Base-by-base conservation (phyloP, 129 eudicot genomes). In the Helianthus tuberosus region DNA sequence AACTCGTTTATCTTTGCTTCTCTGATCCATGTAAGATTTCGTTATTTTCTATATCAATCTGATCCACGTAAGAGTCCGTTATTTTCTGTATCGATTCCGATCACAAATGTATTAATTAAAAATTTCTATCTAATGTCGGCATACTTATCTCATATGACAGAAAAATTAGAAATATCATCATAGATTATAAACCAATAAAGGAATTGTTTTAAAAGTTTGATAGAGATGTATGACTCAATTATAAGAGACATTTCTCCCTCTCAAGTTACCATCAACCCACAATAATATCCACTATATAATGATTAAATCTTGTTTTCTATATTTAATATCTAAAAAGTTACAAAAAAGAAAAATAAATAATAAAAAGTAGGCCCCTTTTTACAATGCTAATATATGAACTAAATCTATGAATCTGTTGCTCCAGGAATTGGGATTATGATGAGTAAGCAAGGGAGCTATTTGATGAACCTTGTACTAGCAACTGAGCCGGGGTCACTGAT, bases 361-460 rank as follows among this genome's bases (percentile, higher is more conserved):
- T 0, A 29, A 57, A 29, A 66, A 27, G 47, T 44, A 62, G 39
- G 55, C 66, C 10, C 11, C 81, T 55, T 60, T 81, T 41, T 81
- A 81, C 84, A 75, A 60, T 53, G 80, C 84, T 81, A 81, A 69
- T 64, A 72, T 75, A 57, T 41, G 51, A 80, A 20, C 84, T 75
- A 69, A 62, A 8, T 49, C 84, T 81, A 81, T 7, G 44, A 25
- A 5, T 14, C 73, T 53, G 83, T 85, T 77, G 79, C 65, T 61
- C 67, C 48, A 32, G 60, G 77, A 29, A 51, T 54, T 11, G 4
- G 10, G 92, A 87, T 41, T 86, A 89, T 12, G 93, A 83, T 8
- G 95, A 86, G 83, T 92, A 87, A 39, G 67, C 88, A 9, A 92
- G 76, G 44, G 93, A 92, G 62, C 81, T 57, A 78, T 87, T 92